Conservation (phyloP, 495 filamentous ascomycete genomes). For the Aeminium ludgeri region DNA sequence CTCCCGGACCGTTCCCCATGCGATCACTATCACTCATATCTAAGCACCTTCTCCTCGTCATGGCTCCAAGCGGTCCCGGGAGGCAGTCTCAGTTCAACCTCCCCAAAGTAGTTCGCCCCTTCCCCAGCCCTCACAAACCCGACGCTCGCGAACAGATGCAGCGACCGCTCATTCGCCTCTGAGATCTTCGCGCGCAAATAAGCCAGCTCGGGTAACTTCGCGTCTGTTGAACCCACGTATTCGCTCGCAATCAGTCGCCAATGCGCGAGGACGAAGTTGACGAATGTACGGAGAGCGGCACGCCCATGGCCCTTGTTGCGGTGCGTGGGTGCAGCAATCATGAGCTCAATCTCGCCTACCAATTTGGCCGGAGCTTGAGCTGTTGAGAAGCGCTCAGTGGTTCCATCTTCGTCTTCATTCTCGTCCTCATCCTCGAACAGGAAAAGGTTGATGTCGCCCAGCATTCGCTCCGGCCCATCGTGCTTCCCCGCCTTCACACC, state of each 20-base stretch:
- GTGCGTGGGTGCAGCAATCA: constrained; percentile 50
- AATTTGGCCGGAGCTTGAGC: constrained; percentile 13
- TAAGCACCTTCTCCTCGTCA: too few species aligned
- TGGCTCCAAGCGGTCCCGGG: background rate
- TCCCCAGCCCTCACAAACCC: constrained; percentile 33
- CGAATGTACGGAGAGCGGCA: constrained; percentile 46
- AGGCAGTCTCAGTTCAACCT: constrained; percentile 37
- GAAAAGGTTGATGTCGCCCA: constrained; percentile 82
- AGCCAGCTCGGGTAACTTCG: constrained; percentile 1
- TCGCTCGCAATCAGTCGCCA: constrained; percentile 39
- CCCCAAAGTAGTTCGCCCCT: constrained; percentile 48
- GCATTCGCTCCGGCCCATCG: constrained; percentile 45
- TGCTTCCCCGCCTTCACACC: constrained; percentile 11
- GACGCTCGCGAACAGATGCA: constrained; percentile 42
- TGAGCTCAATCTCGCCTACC: constrained; percentile 70
- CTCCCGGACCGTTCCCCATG: too few species aligned
- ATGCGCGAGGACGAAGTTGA: constrained; percentile 42
- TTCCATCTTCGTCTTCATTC: constrained; percentile 22
- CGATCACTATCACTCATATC: too few species aligned
- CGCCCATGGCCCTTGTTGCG: constrained; percentile 50
- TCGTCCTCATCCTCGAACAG: constrained; percentile 37
- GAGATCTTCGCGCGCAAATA: constrained; percentile 47
- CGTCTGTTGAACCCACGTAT: constrained; percentile 24
- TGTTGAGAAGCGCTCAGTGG: too few species aligned
- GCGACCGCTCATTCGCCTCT: constrained; percentile 35